These are phyloP conservation scores for Echites panduratus DNA, from an alignment of 257 asterid species.

Conservation along the genomic window DNA sequence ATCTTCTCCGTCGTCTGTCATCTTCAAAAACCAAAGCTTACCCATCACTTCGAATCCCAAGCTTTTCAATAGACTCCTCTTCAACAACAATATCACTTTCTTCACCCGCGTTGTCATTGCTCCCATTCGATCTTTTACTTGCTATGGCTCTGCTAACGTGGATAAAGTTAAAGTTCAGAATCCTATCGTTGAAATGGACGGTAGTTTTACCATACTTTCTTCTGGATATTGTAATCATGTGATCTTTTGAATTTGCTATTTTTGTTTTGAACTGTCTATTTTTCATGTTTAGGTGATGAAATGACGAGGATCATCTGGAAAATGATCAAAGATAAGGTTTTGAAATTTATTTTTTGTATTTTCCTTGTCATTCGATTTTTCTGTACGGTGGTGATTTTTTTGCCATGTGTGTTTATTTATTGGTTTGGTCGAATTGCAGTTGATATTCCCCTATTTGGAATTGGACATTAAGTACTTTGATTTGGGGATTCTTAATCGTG, in stretches of 20 bases:
- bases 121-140: conserved; percentile 57
- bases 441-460: conserved; percentile 77
- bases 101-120: conserved; percentile 31
- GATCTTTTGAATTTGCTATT: background rate
- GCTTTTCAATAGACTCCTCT: conserved; percentile 18
- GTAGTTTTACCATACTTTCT: conserved; percentile 23
- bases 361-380: background rate
- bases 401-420: background rate
- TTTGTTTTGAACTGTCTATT: background rate
- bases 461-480: conserved; percentile 85
- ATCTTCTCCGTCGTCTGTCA: conserved; percentile 22
- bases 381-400: background rate
- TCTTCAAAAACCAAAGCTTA: conserved; percentile 26
- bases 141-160: conserved; percentile 21
- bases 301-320: conserved; percentile 90
- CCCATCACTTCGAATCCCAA: conserved; percentile 15
- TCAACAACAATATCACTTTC: conserved; percentile 21
- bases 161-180: conserved; percentile 65
- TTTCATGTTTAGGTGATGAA: conserved; percentile 59
- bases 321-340: conserved; percentile 83
- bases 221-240: no score
- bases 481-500: conserved; percentile 80
- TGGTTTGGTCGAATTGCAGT: conserved; percentile 33
- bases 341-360: background rate
- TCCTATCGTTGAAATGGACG: conserved; percentile 96